Conservation (phyloP, 176 grass and related monocot species). For the Sorghum bicolor region DNA sequence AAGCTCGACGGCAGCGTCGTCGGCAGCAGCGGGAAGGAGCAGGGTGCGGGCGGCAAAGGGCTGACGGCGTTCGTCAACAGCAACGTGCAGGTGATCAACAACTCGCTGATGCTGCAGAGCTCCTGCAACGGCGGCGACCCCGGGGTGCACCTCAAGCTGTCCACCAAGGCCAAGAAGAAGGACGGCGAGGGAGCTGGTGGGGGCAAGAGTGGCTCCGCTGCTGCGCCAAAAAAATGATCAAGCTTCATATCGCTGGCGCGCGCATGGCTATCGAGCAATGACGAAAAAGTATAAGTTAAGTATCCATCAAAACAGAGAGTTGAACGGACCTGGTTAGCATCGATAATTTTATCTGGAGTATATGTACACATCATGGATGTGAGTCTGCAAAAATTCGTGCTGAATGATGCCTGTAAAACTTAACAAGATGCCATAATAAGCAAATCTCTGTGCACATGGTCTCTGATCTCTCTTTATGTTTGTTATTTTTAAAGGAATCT, state of each 20-base stretch:
- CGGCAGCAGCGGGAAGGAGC: background rate
- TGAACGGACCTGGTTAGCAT: background rate
- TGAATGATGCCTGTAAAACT: background rate
- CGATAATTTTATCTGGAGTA: background rate
- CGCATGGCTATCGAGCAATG: background rate
- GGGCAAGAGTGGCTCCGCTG: background rate
- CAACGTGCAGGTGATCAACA: conserved; percentile 87
- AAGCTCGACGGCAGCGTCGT: background rate
- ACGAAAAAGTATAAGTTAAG: background rate
- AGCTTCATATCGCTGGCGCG: background rate
- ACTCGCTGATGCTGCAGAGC: conserved; percentile 65
- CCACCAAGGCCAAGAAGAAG: conserved; percentile 30
- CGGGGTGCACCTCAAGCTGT: conserved; percentile 53
- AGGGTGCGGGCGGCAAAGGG: background rate
- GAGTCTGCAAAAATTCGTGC: background rate
- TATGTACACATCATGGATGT: background rate
- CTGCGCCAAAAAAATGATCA: conserved; percentile 2
- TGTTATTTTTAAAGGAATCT: background rate
- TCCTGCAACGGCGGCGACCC: conserved; percentile 46
- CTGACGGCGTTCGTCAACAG: conserved; percentile 53
- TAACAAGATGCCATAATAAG: background rate
- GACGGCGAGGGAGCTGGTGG: background rate
- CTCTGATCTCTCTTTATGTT: background rate
- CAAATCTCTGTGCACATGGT: background rate
- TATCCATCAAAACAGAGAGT: background rate